phyloP scores from a whole-genome alignment of 306 rosid genomes.

The Carpinus viminea region DNA sequence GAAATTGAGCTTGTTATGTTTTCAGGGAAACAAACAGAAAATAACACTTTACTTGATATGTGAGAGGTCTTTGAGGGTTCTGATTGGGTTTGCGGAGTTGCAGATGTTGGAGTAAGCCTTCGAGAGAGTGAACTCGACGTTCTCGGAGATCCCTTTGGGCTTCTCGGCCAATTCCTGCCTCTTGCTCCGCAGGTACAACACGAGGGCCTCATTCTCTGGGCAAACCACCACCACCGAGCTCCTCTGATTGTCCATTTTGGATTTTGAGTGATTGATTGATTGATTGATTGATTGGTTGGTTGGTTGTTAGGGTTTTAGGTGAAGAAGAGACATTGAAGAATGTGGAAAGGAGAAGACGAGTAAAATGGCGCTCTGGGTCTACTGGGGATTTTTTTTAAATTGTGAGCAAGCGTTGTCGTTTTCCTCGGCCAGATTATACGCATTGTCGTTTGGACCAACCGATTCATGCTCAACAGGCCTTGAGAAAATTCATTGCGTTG shows the following conservation, averaged over 20 bases:
- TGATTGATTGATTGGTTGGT: too few relatives aligned
- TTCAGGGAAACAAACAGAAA: background rate
- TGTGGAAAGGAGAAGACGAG: background rate
- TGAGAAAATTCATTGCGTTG: too few relatives aligned
- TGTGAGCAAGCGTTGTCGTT: background rate
- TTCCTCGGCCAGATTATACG: background rate
- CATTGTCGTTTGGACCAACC: too few relatives aligned
- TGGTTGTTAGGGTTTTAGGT: background rate
- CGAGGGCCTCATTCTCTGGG: conserved; percentile 63
- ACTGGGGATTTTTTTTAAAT: background rate
- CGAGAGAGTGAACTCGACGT: conserved; percentile 64
- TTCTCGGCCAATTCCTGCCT: conserved; percentile 69
- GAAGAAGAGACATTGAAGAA: background rate
- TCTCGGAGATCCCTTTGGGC: conserved; percentile 71
- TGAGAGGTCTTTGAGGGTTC: conserved; percentile 71
- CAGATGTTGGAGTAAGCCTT: conserved; percentile 78
- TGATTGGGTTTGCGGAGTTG: conserved; percentile 60
- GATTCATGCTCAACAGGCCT: too few relatives aligned
- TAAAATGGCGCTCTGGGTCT: conserved; percentile 9
- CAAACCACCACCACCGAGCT: conserved; percentile 52
- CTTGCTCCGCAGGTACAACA: conserved; percentile 55
- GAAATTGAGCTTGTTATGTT: background rate
- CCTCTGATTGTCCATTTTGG: conserved; percentile 51
- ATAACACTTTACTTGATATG: conserved; percentile 52
- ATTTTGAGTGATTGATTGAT: background rate